Percentiles rank a stretch among this genome's conserved stretches.
Conservation (phyloP, 805 yeast species). For the Candida boidinii region DNA sequence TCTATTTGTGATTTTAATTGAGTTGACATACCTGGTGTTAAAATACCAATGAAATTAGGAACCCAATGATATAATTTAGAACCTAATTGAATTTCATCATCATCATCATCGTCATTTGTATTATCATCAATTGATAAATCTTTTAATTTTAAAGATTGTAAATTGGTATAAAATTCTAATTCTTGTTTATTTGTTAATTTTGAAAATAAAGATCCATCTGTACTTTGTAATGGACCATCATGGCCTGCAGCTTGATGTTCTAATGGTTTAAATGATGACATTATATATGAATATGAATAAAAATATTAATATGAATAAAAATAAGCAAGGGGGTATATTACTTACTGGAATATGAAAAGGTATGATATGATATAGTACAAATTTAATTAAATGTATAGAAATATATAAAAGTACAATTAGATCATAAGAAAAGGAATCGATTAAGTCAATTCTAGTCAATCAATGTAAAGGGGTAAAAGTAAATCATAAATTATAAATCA, state of each 20-base stretch:
- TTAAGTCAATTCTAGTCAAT: no score
- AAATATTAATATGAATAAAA: no score
- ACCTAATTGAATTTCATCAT: slow-evolving; percentile 22
- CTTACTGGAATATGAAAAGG: no score
- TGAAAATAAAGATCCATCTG: slow-evolving; percentile 59
- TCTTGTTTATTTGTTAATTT: slow-evolving; percentile 64
- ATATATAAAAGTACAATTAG: no score
- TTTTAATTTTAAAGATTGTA: slow-evolving; percentile 11
- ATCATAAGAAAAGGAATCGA: no score
- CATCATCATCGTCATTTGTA: neutral
- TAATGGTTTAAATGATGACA: slow-evolving; percentile 26
- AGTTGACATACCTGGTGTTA: slow-evolving; percentile 36
- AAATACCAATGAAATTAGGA: slow-evolving; percentile 56
- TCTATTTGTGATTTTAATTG: slow-evolving; percentile 16
- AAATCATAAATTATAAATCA: neutral
- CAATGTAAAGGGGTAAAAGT: neutral
- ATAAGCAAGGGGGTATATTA: no score
- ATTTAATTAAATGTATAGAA: no score
- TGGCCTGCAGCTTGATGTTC: slow-evolving; percentile 90
- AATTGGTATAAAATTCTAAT: slow-evolving; percentile 57
- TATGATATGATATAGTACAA: no score
- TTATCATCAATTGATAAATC: slow-evolving; percentile 8
- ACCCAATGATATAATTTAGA: slow-evolving; percentile 41
- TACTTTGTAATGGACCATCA: slow-evolving; percentile 61
- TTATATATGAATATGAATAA: no score